Evolutionary conservation across 1,284 basidiomycete genomes (phyloP).

Genomic region (Volvariella surrecta): DNA sequence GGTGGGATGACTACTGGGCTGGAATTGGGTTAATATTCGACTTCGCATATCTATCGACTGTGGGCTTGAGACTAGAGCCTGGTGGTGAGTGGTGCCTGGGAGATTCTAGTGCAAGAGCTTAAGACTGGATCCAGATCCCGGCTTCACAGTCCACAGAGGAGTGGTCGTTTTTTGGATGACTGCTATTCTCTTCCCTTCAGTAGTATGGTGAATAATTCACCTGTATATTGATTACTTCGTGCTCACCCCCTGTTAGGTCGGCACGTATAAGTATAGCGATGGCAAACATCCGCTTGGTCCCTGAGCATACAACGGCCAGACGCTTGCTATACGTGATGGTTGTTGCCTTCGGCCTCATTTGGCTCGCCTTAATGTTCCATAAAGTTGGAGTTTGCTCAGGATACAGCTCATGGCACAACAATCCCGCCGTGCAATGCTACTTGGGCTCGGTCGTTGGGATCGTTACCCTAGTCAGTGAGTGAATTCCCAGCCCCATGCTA

Average conservation of each 20-base stretch:
- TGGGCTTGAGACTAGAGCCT: slow-evolving; percentile 5
- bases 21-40: slow-evolving; percentile 5
- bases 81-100: background rate
- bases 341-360: slow-evolving; percentile 5
- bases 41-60: background rate
- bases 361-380: slow-evolving; percentile 6
- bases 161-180: slow-evolving; percentile 1
- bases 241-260: slow-evolving; percentile 6
- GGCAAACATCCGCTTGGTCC: slow-evolving; percentile 9
- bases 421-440: slow-evolving; percentile 5
- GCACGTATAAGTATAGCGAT: slow-evolving; percentile 12
- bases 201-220: slow-evolving; percentile 1
- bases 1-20: slow-evolving; percentile 13
- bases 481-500: background rate
- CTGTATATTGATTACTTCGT: background rate
- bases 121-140: background rate
- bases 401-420: slow-evolving; percentile 4
- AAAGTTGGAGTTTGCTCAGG: slow-evolving; percentile 4
- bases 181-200: background rate
- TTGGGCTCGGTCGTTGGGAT: slow-evolving; percentile 2
- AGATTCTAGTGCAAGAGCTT: background rate
- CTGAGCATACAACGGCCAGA: slow-evolving; percentile 2
- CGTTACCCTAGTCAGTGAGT: slow-evolving; percentile 6
- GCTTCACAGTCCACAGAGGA: background rate
- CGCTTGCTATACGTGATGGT: slow-evolving; percentile 4